Evolutionary conservation across 2,329 filamentous ascomycete species (phyloP), one percentile per base, ranked within the genome.

Genomic region (Cryphonectria radicalis): DNA sequence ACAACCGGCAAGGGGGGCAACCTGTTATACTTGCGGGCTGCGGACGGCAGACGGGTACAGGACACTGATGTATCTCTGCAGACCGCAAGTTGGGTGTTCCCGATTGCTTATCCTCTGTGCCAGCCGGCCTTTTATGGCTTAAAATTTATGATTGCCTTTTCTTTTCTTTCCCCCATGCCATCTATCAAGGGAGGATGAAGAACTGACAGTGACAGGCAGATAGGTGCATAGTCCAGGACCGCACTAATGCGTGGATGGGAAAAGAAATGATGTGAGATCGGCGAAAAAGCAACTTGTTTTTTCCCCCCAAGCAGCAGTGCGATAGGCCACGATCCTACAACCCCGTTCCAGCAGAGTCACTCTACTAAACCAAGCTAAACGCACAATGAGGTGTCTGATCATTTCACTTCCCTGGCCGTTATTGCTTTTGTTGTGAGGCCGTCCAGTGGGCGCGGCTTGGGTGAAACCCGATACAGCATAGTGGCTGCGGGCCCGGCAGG

Each of bases 311-410:
- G 53, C 14, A 59, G 28, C 55, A 7, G 14, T 19, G 46, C 55
- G 55, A 35, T 59, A 59, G 55, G 55, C 28, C 17, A 17, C 35
- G 55, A 59, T 59, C 28, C 28, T 59, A 32, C 55, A 14, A 17
- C 17, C 8, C 25, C 55, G 55, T 59, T 19, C 25, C 55, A 59
- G 35, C 59, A 62, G 32, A 40, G 14, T 11, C 32, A 62, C 59
- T 7, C 35, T 35, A 22, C 59, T 62, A 32, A 59, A 14, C 13
- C n/a, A 40, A 62, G 59, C 59, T n/a, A 13, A 14, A 62, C 14
- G 59, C 55, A 59, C 35, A 37, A 62, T 40, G 59, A 40, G 35
- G 22, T 62, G 59, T 40, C 59, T 62, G 32, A 40, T n/a, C 40
- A 62, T 62, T 19, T 62, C 59, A 35, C 59, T 60, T 60, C 32